Evolutionary conservation across 2,329 filamentous ascomycete species (phyloP).

Genomic region (Teratosphaeria nubilosa): DNA sequence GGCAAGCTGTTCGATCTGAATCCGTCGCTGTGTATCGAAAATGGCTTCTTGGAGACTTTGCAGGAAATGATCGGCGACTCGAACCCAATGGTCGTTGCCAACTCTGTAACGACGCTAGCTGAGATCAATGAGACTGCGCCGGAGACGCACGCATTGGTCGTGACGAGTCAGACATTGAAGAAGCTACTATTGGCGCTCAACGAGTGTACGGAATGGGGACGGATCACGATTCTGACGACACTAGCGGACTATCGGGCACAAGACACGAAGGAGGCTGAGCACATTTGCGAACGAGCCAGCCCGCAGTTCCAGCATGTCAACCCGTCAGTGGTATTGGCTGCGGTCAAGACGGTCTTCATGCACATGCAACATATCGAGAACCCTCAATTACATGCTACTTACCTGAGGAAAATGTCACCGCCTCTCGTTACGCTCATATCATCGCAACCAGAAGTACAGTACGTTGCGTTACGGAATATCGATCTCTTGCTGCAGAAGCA

Average conservation of each 20-base stretch:
- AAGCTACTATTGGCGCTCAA: slow-evolving; percentile 95
- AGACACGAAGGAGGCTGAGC: slow-evolving; percentile 94
- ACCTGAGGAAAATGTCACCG: slow-evolving; percentile 97
- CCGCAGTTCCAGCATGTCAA: slow-evolving; percentile 99
- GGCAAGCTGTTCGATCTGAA: slow-evolving; percentile 97
- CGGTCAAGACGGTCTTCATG: slow-evolving; percentile 93
- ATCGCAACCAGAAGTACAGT: slow-evolving; percentile 93
- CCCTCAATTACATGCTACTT: slow-evolving; percentile 67
- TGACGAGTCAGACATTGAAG: slow-evolving; percentile 76
- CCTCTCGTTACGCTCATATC: slow-evolving; percentile 91
- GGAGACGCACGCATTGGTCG: slow-evolving; percentile 75
- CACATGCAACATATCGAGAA: slow-evolving; percentile 77
- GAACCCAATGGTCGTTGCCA: slow-evolving; percentile 98
- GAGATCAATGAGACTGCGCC: slow-evolving; percentile 87
- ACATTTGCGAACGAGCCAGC: slow-evolving; percentile 91
- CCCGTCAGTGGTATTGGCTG: slow-evolving; percentile 90
- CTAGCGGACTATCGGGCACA: slow-evolving; percentile 75
- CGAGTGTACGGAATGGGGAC: slow-evolving; percentile 96
- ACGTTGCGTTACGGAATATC: slow-evolving; percentile 92
- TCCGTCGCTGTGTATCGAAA: slow-evolving; percentile 84
- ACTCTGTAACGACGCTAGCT: slow-evolving; percentile 84
- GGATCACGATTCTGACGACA: slow-evolving; percentile 85
- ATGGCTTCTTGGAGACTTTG: slow-evolving; percentile 85
- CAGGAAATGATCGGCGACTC: slow-evolving; percentile 96
- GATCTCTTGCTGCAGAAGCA: slow-evolving; percentile 92